Evolutionary conservation across 139 green algal genomes (phyloP), one percentile per base, ranked within the genome.

Genomic region (Auxenochlorella pyrenoidosa): DNA sequence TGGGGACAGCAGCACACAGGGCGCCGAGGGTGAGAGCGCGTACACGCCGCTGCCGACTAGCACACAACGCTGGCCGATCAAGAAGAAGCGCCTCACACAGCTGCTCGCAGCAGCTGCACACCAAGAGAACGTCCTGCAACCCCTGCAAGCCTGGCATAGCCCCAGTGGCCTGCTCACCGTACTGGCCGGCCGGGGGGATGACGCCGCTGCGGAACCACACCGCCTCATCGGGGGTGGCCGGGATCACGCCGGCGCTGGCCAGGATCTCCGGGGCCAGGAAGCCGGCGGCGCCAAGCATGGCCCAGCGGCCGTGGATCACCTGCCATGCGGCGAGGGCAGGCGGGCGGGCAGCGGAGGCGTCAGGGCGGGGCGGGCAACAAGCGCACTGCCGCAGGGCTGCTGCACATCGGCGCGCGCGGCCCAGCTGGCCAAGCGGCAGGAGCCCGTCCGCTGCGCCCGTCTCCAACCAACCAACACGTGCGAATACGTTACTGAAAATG

Each of bases 221-320:
- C 12, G 99, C 91, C 60, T 94, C 89, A 54, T 90, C 84, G 10
- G 88, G 83, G 36, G 54, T 88, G 88, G 90, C 76, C 22, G 97
- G 97, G 86, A 98, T 97, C 28, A 98, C 24, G 86, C 97, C 97
- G 0, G 86, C 84, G 19, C 77, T 88, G 86, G 92, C 95, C 70
- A 99, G 95, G 38, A 98, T 91, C 94, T 99, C 97, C 30, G 98
- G 98, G n/a, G 94, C 96, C 63, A 99, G 94, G 91, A 93, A 97
- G 85, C 97, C 97, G 34, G 96, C 97, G n/a, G 95, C 95, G 70
- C 97, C 97, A 32, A 99, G 94, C 97, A 99, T 99, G 75, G 97
- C 97, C 91, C 93, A 99, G 90, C 96, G 93, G 68, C 91, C 88
- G 95, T 98, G 90, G 93, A 97, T 95, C 38, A 98, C 92, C 92